Evolutionary conservation across 2,329 filamentous ascomycete genomes (phyloP).

Genomic region (Beauveria sp.): DNA sequence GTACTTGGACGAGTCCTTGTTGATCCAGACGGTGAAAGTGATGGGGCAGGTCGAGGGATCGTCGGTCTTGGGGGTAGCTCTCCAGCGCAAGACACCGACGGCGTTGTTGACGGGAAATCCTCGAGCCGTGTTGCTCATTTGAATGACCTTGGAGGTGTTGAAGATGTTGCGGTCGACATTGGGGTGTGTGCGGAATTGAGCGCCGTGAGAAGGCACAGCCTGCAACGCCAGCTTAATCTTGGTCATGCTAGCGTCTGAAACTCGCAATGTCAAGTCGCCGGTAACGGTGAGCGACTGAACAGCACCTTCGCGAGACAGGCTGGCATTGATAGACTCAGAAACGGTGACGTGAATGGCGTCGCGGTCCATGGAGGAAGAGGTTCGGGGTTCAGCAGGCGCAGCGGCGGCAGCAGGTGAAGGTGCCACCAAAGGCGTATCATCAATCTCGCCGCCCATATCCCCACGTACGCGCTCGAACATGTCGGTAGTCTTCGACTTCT

Average conservation of each 20-base stretch:
- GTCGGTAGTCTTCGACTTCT: constrained; percentile 95
- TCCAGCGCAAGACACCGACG: constrained; percentile 90
- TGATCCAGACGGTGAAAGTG: constrained; percentile 96
- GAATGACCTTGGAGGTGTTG: constrained; percentile 73
- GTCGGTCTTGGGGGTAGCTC: constrained; percentile 72
- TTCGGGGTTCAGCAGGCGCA: constrained; percentile 45
- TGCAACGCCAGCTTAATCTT: constrained; percentile 82
- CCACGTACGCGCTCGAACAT: constrained; percentile 95
- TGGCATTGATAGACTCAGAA: constrained; percentile 83
- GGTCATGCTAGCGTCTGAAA: constrained; percentile 79
- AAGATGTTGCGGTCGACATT: constrained; percentile 91
- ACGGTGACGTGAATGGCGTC: constrained; percentile 85
- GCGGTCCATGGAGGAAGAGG: constrained; percentile 63
- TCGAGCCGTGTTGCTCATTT: constrained; percentile 79
- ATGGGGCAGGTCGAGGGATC: constrained; percentile 79
- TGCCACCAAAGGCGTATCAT: constrained; percentile 66
- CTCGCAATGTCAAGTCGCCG: constrained; percentile 85
- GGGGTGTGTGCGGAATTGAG: constrained; percentile 90
- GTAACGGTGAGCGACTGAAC: constrained; percentile 82
- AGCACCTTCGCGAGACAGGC: constrained; percentile 78
- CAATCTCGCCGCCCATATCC: constrained; percentile 80
- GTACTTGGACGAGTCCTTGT: constrained; percentile 75
- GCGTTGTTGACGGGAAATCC: constrained; percentile 93
- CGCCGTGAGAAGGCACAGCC: constrained; percentile 70
- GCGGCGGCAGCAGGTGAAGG: constrained; percentile 43